A percentile compares a stretch with the other conserved stretches of the same genome.
Evolutionary conservation across 2,329 filamentous ascomycete species (phyloP).

Genomic region (Orbilia javanica): DNA sequence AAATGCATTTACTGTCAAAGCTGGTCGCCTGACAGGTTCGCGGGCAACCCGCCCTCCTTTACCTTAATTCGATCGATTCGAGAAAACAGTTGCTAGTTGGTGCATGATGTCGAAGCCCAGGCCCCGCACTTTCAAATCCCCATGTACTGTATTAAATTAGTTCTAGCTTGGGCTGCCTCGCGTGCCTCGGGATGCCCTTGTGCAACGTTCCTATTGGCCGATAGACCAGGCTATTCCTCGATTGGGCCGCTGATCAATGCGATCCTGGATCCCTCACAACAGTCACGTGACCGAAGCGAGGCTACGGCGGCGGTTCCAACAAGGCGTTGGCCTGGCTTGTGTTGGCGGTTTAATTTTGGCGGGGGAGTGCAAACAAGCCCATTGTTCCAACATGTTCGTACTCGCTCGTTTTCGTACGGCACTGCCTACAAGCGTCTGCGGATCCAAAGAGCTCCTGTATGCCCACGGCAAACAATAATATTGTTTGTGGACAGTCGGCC

Average conservation of each 20-base stretch:
- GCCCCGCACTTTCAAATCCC: no score
- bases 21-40: neutral
- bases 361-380: constrained; percentile 1
- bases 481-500: constrained; percentile 26
- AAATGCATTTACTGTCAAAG: no score
- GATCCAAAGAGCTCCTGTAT: constrained; percentile 38
- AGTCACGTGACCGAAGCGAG: constrained; percentile 40
- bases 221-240: neutral
- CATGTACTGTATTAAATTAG: no score
- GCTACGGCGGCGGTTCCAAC: constrained; percentile 43
- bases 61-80: neutral
- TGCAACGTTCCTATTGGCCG: constrained; percentile 24
- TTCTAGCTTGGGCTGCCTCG: no score
- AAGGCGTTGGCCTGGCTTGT: constrained; percentile 23
- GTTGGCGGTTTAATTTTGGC: constrained; percentile 12
- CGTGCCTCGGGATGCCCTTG: neutral
- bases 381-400: constrained; percentile 55
- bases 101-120: no score
- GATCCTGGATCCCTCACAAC: neutral
- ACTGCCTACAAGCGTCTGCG: constrained; percentile 48
- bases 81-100: no score
- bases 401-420: constrained; percentile 12
- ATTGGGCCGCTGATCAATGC: constrained; percentile 11
- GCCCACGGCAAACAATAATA: constrained; percentile 53
- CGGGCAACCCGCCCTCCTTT: neutral